Conservation (phyloP, 805 yeast genomes). For the Yamadazyma philogaea region DNA sequence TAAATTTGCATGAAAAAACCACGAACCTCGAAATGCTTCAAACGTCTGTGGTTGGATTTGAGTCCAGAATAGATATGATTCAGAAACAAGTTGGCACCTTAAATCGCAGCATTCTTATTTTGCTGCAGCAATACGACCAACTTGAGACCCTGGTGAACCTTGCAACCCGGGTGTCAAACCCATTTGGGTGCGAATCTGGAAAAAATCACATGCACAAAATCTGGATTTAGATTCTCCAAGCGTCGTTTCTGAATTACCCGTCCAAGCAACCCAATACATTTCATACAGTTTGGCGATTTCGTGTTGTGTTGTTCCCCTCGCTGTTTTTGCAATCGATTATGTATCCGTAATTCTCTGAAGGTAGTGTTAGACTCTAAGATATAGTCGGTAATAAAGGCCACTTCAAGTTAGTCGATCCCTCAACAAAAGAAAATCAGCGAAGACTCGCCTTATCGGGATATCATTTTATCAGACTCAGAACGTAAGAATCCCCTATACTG, state of each 20-base stretch:
- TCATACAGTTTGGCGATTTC: not conserved
- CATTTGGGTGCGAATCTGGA: not conserved
- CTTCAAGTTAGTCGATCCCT: no score
- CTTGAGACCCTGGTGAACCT: not conserved
- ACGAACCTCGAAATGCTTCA: not conserved
- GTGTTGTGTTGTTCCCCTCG: slow-evolving; percentile 3
- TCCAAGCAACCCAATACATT: not conserved
- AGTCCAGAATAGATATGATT: not conserved
- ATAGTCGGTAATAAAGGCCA: no score
- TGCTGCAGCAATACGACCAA: not conserved
- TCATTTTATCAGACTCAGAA: no score
- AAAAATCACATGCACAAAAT: slow-evolving; percentile 1
- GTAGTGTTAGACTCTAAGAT: no score
- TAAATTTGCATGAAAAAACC: not conserved
- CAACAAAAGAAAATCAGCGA: no score
- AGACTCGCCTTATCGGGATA: no score
- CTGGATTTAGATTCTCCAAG: not conserved
- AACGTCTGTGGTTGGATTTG: not conserved
- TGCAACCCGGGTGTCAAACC: not conserved
- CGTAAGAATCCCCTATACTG: no score
- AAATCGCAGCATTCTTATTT: not conserved
- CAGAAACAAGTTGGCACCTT: not conserved
- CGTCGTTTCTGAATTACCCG: not conserved
- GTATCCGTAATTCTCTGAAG: not conserved
- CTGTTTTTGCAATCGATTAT: slow-evolving; percentile 1